Evolutionary conservation across 2,329 filamentous ascomycete genomes (phyloP).

Genomic region (Scytalidium sp.): DNA sequence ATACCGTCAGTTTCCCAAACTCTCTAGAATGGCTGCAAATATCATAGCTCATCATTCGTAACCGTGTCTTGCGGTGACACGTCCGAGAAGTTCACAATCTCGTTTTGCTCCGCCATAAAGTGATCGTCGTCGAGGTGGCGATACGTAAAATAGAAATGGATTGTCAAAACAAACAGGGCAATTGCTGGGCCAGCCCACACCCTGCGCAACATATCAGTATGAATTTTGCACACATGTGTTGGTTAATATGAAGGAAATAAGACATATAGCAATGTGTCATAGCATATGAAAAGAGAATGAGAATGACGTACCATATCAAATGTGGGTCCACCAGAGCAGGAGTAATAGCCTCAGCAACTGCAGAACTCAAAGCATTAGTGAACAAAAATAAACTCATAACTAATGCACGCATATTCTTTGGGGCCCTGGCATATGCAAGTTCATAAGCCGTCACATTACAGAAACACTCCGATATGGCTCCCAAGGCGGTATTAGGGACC

Average conservation of each 20-base stretch:
- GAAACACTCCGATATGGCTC: slow-evolving; percentile 55
- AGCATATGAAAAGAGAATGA: too few relatives aligned
- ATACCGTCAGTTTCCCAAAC: too few relatives aligned
- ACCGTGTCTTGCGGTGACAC: too few relatives aligned
- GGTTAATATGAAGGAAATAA: too few relatives aligned
- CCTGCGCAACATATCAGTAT: too few relatives aligned
- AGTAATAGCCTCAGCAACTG: slow-evolving; percentile 13
- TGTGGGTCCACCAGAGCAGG: slow-evolving; percentile 51
- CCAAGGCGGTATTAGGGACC: slow-evolving; percentile 37
- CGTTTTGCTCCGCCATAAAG: slow-evolving; percentile 27
- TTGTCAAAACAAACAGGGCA: slow-evolving; percentile 57
- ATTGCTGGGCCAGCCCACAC: slow-evolving; percentile 66
- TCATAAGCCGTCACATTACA: slow-evolving; percentile 62
- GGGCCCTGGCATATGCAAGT: slow-evolving; percentile 74
- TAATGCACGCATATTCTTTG: slow-evolving; percentile 74
- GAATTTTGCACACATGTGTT: too few relatives aligned
- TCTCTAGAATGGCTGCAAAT: too few relatives aligned
- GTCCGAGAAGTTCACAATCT: too few relatives aligned
- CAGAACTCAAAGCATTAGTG: slow-evolving; percentile 56
- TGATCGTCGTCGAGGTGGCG: slow-evolving; percentile 61
- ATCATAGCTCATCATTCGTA: too few relatives aligned
- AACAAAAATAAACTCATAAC: slow-evolving; percentile 68
- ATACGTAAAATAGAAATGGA: slow-evolving; percentile 67
- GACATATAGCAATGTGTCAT: too few relatives aligned
- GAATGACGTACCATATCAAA: slow-evolving; percentile 66